phyloP scores from a whole-genome alignment of 768 basidiomycete genomes.

The Neoboletus magnificus region DNA sequence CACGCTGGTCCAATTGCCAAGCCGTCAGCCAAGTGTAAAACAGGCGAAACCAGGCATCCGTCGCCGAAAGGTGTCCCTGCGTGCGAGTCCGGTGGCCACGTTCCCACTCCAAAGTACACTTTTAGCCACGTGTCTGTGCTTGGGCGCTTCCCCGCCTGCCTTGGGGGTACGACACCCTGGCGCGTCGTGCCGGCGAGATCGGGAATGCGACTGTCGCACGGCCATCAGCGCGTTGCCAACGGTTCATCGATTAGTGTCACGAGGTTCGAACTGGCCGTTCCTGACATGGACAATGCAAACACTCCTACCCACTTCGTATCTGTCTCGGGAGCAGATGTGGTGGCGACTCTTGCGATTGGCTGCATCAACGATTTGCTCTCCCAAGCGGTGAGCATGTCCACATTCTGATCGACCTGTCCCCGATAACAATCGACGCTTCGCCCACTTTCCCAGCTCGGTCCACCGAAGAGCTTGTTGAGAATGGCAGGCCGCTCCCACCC shows the following conservation, averaged over 20 bases:
- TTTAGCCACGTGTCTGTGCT: conserved; percentile 5
- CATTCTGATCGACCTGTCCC: conserved; percentile 7
- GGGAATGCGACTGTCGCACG: conserved; percentile 22
- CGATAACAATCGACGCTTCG: conserved; percentile 5
- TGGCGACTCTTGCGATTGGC: neutral
- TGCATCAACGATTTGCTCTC: conserved; percentile 6
- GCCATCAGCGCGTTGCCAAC: conserved; percentile 10
- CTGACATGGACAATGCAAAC: conserved; percentile 9
- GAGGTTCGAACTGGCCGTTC: conserved; percentile 15
- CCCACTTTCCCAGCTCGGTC: neutral
- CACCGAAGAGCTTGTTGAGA: neutral
- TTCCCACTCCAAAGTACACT: neutral
- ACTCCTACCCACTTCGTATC: conserved; percentile 3
- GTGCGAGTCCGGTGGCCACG: neutral
- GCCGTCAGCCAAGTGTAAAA: neutral
- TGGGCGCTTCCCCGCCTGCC: neutral
- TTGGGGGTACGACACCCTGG: neutral
- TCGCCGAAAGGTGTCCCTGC: neutral
- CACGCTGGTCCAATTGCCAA: neutral
- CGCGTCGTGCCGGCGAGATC: conserved; percentile 11
- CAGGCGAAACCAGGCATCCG: neutral
- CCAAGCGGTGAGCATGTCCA: neutral
- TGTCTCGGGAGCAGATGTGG: conserved; percentile 12
- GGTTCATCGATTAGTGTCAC: conserved; percentile 18
- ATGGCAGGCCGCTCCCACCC: neutral